phyloP scores from a whole-genome alignment of 2,329 filamentous ascomycete species.

The Xylariaceae sp. region DNA sequence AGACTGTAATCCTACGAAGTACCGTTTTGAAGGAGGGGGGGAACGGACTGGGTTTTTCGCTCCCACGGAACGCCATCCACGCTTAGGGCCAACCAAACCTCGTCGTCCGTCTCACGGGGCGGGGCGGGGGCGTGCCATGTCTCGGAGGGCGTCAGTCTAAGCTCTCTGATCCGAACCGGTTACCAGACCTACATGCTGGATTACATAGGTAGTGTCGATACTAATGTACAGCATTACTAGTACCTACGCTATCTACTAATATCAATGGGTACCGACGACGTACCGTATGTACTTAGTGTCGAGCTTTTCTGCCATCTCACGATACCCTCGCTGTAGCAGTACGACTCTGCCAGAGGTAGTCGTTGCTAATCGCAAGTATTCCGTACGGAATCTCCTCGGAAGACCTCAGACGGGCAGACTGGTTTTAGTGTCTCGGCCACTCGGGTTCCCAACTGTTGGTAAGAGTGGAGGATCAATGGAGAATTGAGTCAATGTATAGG shows the following conservation, averaged over 20 bases:
- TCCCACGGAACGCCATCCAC: constrained; percentile 2
- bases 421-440: neutral
- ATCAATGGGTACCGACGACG: neutral
- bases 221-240: neutral
- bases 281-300: neutral
- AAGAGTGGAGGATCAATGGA: neutral
- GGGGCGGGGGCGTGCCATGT: constrained; percentile 2
- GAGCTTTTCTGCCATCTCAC: constrained; percentile 10
- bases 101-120: neutral
- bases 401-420: neutral
- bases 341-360: neutral
- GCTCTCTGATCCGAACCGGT: neutral
- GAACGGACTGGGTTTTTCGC: neutral
- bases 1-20: neutral
- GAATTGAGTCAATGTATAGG: neutral
- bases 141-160: constrained; percentile 5
- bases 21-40: constrained; percentile 11
- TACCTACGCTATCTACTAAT: neutral
- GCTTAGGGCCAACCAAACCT: constrained; percentile 7
- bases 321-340: neutral
- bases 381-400: neutral
- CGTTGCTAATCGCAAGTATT: neutral
- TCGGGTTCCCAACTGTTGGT: neutral
- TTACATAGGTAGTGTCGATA: neutral
- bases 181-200: neutral